Evolutionary conservation across 495 filamentous ascomycete species (phyloP).

Genomic region (Penicillium nucicola): DNA sequence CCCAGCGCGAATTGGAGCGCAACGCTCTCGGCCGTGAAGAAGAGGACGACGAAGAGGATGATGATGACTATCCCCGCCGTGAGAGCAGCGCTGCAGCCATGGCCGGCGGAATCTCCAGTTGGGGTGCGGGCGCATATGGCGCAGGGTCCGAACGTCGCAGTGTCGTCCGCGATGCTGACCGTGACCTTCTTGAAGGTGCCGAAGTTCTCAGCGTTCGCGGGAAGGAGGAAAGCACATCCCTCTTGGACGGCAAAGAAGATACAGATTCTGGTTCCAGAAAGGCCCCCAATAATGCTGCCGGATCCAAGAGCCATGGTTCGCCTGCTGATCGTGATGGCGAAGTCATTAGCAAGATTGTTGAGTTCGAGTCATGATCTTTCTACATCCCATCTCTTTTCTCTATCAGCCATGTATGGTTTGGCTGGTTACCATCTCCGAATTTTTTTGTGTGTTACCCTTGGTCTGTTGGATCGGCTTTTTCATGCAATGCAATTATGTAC

Average conservation of each 20-base stretch:
- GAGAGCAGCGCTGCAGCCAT: constrained; percentile 24
- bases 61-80: constrained; percentile 41
- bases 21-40: constrained; percentile 70
- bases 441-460: neutral
- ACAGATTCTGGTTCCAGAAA: constrained; percentile 3
- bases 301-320: neutral
- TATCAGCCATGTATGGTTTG: neutral
- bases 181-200: constrained; percentile 70
- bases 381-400: neutral
- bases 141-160: constrained; percentile 57
- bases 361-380: constrained; percentile 35
- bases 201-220: constrained; percentile 21
- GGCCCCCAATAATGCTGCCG: neutral
- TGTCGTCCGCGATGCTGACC: constrained; percentile 62
- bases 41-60: constrained; percentile 73
- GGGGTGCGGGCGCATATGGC: constrained; percentile 47
- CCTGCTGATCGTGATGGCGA: constrained; percentile 18
- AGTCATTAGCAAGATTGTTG: constrained; percentile 38
- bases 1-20: constrained; percentile 77
- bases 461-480: neutral
- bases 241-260: constrained; percentile 25
- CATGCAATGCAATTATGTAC: neutral
- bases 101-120: constrained; percentile 42
- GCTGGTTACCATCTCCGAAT: neutral
- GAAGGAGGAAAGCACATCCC: constrained; percentile 28